phyloP scores from a whole-genome alignment of 495 filamentous ascomycete species.

The Parachaetomium inaequale region DNA sequence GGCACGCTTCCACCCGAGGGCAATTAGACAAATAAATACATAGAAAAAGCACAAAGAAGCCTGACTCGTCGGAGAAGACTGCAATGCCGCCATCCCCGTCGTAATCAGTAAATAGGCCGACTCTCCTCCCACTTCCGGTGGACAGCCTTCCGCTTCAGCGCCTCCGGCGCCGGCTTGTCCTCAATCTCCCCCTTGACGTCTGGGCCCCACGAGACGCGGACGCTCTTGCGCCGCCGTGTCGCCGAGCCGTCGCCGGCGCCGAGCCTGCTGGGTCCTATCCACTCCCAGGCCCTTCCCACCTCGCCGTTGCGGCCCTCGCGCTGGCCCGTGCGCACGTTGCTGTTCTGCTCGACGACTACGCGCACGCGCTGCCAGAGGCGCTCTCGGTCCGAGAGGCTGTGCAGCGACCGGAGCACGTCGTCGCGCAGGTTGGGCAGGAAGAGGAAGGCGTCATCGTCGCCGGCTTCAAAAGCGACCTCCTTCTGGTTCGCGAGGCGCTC shows the following conservation, averaged over 20 bases:
- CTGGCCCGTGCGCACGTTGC: slow-evolving; percentile 82
- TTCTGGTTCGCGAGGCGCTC: slow-evolving; percentile 80
- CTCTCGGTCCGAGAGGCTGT: slow-evolving; percentile 67
- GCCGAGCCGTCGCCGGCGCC: slow-evolving; percentile 41
- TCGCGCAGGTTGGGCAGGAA: slow-evolving; percentile 86
- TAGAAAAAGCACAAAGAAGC: not conserved
- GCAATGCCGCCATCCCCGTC: not conserved
- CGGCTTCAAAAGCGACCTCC: slow-evolving; percentile 64
- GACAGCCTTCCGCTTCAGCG: slow-evolving; percentile 16
- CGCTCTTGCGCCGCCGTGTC: slow-evolving; percentile 49
- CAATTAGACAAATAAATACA: slow-evolving; percentile 7
- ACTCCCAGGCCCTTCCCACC: slow-evolving; percentile 88
- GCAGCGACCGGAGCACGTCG: slow-evolving; percentile 80
- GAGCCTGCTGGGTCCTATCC: slow-evolving; percentile 69
- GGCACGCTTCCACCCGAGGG: not conserved
- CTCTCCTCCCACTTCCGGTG: slow-evolving; percentile 49
- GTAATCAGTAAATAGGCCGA: slow-evolving; percentile 58
- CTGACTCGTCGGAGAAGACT: not conserved
- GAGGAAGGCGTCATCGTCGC: slow-evolving; percentile 68
- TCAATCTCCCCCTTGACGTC: slow-evolving; percentile 32
- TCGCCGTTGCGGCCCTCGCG: slow-evolving; percentile 81
- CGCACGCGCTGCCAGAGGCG: slow-evolving; percentile 77
- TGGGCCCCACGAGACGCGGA: slow-evolving; percentile 45
- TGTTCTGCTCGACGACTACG: slow-evolving; percentile 83
- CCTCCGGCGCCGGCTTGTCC: slow-evolving; percentile 19